Base-by-base conservation (phyloP, 257 asterid genomes). In the Nicotiana benthamiana region DNA sequence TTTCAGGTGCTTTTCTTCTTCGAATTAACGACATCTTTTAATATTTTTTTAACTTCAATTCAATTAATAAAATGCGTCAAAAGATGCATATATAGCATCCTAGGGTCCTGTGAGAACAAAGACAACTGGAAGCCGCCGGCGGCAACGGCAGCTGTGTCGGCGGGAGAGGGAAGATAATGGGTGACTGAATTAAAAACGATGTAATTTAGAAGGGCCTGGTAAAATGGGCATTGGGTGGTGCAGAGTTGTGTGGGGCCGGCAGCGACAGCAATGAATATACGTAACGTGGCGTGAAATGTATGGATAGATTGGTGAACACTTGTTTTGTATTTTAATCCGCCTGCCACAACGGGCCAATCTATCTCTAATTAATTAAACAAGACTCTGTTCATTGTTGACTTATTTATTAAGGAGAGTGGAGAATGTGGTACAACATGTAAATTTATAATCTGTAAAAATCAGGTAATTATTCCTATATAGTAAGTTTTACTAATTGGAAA, bases 1-100 rank as follows among this genome's bases (percentile, higher is more conserved):
- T 86, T 76, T 81, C 94, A 12, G 86, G 27, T 34, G 77, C 85
- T 84, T 79, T 89, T 75, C 93, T 91, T 88, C 92, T 83, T 60
- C 97, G 83, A 84, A 91, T 54, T 81, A 87, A 72, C 92, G 82
- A 51, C 82, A 79, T 79, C 61, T 16, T 32, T 22, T 40, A 20
- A 70, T 70, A 17, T 4, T 40, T 11, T 68, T 68, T 5, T 40
- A 20, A 3, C 75, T 67, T 67, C n/a, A 36, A 68, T 67, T 67
- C n/a, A 20, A 68, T 36, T 68, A 68, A 36, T 18, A 32, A 24
- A 61, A 24, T 26, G 27, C 64, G 5, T 57, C 15, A 57, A 57
- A 10, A 20, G 13, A 57, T n/a, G 18, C 13, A n/a, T 67, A 67
- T 36, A 36, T 9, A 67, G 54, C 17, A 34, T 34, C 53, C 18